A percentile compares a stretch with the other conserved stretches of the same genome.
These are phyloP conservation scores for Fusarium xyrophilum DNA, from an alignment of 2,329 filamentous ascomycete species.

Conservation along the genomic window DNA sequence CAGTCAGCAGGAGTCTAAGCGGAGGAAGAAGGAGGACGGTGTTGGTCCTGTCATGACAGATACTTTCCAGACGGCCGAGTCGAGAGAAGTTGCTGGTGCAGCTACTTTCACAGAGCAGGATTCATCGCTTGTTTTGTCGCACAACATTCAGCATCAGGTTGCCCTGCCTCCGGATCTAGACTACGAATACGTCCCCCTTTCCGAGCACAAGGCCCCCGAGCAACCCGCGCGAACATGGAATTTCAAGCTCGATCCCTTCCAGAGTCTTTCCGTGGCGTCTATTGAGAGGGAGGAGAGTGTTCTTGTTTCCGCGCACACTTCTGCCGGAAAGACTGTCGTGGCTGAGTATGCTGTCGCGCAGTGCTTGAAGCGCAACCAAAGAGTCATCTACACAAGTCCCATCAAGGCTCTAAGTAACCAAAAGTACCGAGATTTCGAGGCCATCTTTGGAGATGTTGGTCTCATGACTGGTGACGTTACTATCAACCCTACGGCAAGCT, in stretches of 20 bases:
- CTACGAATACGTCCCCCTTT: conserved; percentile 94
- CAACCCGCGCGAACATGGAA: conserved; percentile 83
- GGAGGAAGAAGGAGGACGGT: conserved; percentile 65
- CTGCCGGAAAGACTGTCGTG: conserved; percentile 97
- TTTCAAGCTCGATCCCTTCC: conserved; percentile 96
- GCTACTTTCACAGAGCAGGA: conserved; percentile 72
- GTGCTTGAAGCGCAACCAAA: conserved; percentile 94
- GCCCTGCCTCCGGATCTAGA: conserved; percentile 91
- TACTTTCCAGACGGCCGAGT: conserved; percentile 93
- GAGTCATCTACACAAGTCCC: conserved; percentile 98
- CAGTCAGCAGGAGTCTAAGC: conserved; percentile 66
- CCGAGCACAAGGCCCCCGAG: conserved; percentile 87
- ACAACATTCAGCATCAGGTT: conserved; percentile 99
- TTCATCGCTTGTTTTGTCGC: conserved; percentile 80
- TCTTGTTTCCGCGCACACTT: conserved; percentile 94
- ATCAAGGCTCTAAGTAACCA: conserved; percentile 99
- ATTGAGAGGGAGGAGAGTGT: conserved; percentile 98
- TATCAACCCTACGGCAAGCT: conserved; percentile 97
- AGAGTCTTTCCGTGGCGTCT: conserved; percentile 90
- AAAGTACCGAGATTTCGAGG: conserved; percentile 95
- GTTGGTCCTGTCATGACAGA: conserved; percentile 84
- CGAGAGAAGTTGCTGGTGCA: conserved; percentile 84
- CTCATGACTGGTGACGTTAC: conserved; percentile 99
- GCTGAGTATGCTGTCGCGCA: conserved; percentile 98
- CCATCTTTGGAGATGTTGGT: conserved; percentile 94